These are phyloP conservation scores for Orobanche coerulescens DNA, from an alignment of 257 asterid species.

Conservation along the genomic window DNA sequence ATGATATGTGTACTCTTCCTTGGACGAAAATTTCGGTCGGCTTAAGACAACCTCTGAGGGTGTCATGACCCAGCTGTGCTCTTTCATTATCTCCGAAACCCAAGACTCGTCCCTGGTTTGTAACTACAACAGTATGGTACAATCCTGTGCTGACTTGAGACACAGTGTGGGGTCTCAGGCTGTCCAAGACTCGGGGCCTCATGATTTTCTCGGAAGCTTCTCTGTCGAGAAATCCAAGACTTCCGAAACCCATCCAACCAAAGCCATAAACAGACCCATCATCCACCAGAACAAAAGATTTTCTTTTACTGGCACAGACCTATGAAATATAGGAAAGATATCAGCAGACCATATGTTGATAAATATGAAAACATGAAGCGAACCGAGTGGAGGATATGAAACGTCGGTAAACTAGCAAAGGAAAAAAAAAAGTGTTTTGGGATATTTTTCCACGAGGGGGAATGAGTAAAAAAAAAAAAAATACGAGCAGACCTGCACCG, in stretches of 20 bases:
- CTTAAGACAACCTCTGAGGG: slow-evolving; percentile 51
- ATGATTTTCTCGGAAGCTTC: slow-evolving; percentile 49
- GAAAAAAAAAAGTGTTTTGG: neutral
- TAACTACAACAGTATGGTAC: slow-evolving; percentile 67
- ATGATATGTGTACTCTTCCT: slow-evolving; percentile 13
- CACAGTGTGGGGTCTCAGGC: slow-evolving; percentile 50
- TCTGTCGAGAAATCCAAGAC: slow-evolving; percentile 70
- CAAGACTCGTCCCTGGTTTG: slow-evolving; percentile 47
- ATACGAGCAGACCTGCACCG: slow-evolving; percentile 57
- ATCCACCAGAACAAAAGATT: slow-evolving; percentile 61
- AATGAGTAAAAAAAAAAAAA: too few relatives aligned
- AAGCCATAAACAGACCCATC: slow-evolving; percentile 66
- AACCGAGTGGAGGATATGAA: neutral
- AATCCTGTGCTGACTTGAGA: slow-evolving; percentile 87
- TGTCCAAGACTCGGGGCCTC: slow-evolving; percentile 50
- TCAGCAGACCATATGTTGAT: neutral
- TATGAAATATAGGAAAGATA: slow-evolving; percentile 16
- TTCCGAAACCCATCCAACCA: slow-evolving; percentile 88
- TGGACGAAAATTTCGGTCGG: slow-evolving; percentile 52
- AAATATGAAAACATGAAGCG: neutral
- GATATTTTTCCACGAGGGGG: neutral
- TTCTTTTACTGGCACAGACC: slow-evolving; percentile 87
- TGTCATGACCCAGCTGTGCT: slow-evolving; percentile 73
- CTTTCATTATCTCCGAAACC: slow-evolving; percentile 89
- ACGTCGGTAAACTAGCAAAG: neutral